Evolutionary conservation across 2,329 filamentous ascomycete genomes (phyloP), one percentile per base, ranked within the genome.

Genomic region (Neopestalotiopsis rosae): DNA sequence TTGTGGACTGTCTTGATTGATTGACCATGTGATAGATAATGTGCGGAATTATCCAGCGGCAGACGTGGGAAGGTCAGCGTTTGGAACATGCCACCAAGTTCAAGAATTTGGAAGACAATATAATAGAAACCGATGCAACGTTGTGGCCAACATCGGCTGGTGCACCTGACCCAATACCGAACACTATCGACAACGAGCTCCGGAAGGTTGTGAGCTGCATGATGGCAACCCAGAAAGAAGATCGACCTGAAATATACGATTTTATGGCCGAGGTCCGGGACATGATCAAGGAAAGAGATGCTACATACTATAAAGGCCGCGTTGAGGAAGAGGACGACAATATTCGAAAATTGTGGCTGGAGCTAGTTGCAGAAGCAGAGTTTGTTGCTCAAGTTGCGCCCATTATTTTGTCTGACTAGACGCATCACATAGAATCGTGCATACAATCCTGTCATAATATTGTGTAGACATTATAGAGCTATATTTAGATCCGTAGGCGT

Each of bases 391-490:
- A 17, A 38, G 10, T 7, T 52, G 45, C 17, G 9, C 1, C n/a
- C 4, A n/a, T 3, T 52, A 20, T 7, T 14, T 20, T 52, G 14
- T 52, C 45, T 9, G 24, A n/a, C 17, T 17, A n/a, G 17, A 52
- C 4, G 6, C n/a, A 17, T 20, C n/a, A n/a, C n/a, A n/a, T 20
- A n/a, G 1, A 9, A 5, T 14, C n/a, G 0, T 7, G 1, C 6
- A 52, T 52, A 52, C n/a, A 20, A 17, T 20, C n/a, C 17, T 52
- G 7, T 4, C n/a, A 52, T 52, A 9, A 52, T n/a, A 52, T 10
- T 52, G 9, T 9, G 9, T n/a, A 52, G 45, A 52, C 17, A 52
- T 52, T 52, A 52, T 52, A 20, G 45, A n/a, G n/a, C 14, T 6
- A 52, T 52, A n/a, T 52, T 2, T 10, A 38, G 6, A 7, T n/a